Evolutionary conservation across 495 filamentous ascomycete species (phyloP).

Genomic region (Xylaria grammica): DNA sequence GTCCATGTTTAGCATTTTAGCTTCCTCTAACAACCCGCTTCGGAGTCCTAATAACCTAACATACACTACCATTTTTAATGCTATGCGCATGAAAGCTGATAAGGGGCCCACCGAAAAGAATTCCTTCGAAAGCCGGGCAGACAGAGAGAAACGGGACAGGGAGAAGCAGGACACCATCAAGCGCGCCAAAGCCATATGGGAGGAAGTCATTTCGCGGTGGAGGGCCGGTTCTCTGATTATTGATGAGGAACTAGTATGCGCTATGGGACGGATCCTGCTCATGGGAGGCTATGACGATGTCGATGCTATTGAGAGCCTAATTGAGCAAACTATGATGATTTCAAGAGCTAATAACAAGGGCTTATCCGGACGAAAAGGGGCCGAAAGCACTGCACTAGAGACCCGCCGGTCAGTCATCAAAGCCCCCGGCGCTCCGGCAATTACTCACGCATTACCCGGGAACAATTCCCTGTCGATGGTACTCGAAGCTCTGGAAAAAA

Average conservation of each 20-base stretch:
- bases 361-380: neutral
- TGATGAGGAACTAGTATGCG: conserved; percentile 73
- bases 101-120: conserved; percentile 25
- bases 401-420: neutral
- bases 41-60: conserved; percentile 70
- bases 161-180: conserved; percentile 47
- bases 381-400: neutral
- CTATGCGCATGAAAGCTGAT: conserved; percentile 50
- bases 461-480: conserved; percentile 73
- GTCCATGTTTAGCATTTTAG: conserved; percentile 71
- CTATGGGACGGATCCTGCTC: conserved; percentile 77
- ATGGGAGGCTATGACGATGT: conserved; percentile 59
- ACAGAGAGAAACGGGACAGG: conserved; percentile 39
- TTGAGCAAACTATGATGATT: conserved; percentile 79
- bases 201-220: conserved; percentile 78
- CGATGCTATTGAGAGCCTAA: conserved; percentile 71
- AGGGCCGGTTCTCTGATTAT: conserved; percentile 66
- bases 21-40: conserved; percentile 65
- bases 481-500: conserved; percentile 62
- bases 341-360: conserved; percentile 44
- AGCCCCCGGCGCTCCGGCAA: conserved; percentile 21
- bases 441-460: conserved; percentile 56
- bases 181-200: conserved; percentile 74
- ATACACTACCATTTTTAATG: conserved; percentile 81
- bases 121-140: conserved; percentile 20